A percentile compares a stretch with the other conserved stretches of the same genome.
Conservation (phyloP, 75 land plant genomes). For the Pseudotsuga menziesii region DNA sequence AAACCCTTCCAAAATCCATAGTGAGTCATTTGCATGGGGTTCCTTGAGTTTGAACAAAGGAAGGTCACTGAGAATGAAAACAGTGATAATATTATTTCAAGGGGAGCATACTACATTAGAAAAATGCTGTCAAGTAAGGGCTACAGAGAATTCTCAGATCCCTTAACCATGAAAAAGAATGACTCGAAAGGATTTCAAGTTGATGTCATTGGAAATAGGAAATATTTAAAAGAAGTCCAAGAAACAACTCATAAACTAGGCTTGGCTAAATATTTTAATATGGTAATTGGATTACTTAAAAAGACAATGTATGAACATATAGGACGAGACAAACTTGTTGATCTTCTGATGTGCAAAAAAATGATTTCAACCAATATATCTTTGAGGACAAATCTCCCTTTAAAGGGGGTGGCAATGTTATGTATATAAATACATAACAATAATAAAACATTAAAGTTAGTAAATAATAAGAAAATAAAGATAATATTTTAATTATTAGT, state of each 20-base stretch:
- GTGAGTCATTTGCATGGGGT: constrained; percentile 92
- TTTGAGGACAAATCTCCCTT: no score
- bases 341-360: no score
- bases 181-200: constrained; percentile 53
- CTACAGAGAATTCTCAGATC: constrained; percentile 63
- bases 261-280: constrained; percentile 51
- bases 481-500: no score
- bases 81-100: constrained; percentile 39
- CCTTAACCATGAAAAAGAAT: constrained; percentile 49
- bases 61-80: constrained; percentile 32
- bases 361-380: no score
- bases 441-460: no score
- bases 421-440: no score
- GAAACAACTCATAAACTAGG: constrained; percentile 46
- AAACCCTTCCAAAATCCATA: constrained; percentile 65
- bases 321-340: no score
- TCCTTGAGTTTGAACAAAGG: constrained; percentile 64
- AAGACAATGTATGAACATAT: no score
- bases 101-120: constrained; percentile 80
- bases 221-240: constrained; percentile 55
- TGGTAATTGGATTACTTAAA: constrained; percentile 36
- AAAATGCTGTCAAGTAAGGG: constrained; percentile 93
- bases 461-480: no score
- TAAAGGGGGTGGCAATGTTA: no score
- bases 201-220: constrained; percentile 74